Evolutionary conservation across 768 basidiomycete genomes (phyloP).

Genomic region (Boletales sp.): DNA sequence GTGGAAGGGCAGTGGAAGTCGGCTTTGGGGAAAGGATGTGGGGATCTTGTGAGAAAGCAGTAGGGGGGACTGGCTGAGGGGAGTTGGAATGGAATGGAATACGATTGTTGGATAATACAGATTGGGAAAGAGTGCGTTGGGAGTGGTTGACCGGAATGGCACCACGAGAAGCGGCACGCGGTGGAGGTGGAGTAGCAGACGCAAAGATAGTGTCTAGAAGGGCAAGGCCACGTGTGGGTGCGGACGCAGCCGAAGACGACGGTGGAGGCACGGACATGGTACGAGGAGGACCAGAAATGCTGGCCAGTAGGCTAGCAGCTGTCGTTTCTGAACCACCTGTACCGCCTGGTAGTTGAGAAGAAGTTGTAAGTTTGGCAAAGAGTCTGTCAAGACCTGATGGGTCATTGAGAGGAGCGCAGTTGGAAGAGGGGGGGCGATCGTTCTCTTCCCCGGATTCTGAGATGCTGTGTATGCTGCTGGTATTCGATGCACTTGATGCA

Average conservation of each 20-base stretch:
- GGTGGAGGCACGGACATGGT: constrained; percentile 26
- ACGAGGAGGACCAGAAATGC: constrained; percentile 43
- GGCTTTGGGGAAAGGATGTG: constrained; percentile 57
- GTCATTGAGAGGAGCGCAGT: constrained; percentile 12
- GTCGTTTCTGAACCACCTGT: constrained; percentile 28
- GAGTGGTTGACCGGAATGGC: constrained; percentile 13
- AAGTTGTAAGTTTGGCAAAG: constrained; percentile 37
- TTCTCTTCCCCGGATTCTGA: constrained; percentile 31
- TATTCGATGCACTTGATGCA: constrained; percentile 31
- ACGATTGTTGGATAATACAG: constrained; percentile 5
- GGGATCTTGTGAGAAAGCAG: constrained; percentile 25
- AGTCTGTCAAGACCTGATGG: constrained; percentile 42
- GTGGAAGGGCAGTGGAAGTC: constrained; percentile 49
- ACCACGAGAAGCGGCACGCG: constrained; percentile 15
- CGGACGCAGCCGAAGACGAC: constrained; percentile 24
- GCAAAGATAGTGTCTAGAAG: constrained; percentile 73
- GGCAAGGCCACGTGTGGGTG: constrained; percentile 47
- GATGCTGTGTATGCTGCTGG: constrained; percentile 34
- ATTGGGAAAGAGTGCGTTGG: constrained; percentile 13
- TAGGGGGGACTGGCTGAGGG: constrained; percentile 13
- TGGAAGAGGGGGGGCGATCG: constrained; percentile 9
- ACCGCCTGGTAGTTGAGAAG: constrained; percentile 19
- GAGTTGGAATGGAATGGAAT: constrained; percentile 4
- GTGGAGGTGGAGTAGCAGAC: constrained; percentile 45
- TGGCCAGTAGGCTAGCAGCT: constrained; percentile 44